Evolutionary conservation across 1,284 basidiomycete species (phyloP).

Genomic region (Chalciporus sp.): DNA sequence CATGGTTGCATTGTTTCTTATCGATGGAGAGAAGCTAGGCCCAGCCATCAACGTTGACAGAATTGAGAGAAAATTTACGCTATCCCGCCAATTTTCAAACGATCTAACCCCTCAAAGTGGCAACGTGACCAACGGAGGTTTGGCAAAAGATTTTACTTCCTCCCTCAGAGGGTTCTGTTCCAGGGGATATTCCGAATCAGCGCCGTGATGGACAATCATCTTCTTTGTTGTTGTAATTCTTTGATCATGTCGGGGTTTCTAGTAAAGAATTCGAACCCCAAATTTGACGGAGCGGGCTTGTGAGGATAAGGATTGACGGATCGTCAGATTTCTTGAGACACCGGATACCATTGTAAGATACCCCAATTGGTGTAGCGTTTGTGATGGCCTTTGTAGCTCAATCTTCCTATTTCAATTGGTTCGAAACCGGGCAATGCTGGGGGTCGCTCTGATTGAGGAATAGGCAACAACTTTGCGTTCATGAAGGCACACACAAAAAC

Average conservation of each 20-base stretch:
- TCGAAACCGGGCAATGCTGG: neutral
- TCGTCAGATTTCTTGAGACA: too few relatives aligned
- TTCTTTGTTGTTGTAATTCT: too few relatives aligned
- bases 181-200: too few relatives aligned
- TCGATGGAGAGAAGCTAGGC: conserved; percentile 14
- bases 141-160: too few relatives aligned
- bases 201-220: too few relatives aligned
- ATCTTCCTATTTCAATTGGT: neutral
- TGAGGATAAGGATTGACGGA: too few relatives aligned
- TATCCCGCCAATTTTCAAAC: neutral
- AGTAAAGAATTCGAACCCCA: neutral
- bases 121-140: too few relatives aligned
- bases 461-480: conserved; percentile 18
- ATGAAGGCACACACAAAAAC: neutral
- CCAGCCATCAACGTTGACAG: conserved; percentile 24
- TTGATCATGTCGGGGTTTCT: too few relatives aligned
- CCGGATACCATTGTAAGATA: neutral
- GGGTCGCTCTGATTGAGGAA: conserved; percentile 1
- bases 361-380: too few relatives aligned
- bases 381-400: neutral
- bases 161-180: too few relatives aligned
- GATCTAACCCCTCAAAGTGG: too few relatives aligned
- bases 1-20: conserved; percentile 16
- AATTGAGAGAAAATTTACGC: conserved; percentile 21
- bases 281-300: conserved; percentile 10